A percentile compares a stretch with the other conserved stretches of the same genome.
phyloP scores from a whole-genome alignment of 2,329 filamentous ascomycete species.

The Aspergillus pseudoviridinutans region DNA sequence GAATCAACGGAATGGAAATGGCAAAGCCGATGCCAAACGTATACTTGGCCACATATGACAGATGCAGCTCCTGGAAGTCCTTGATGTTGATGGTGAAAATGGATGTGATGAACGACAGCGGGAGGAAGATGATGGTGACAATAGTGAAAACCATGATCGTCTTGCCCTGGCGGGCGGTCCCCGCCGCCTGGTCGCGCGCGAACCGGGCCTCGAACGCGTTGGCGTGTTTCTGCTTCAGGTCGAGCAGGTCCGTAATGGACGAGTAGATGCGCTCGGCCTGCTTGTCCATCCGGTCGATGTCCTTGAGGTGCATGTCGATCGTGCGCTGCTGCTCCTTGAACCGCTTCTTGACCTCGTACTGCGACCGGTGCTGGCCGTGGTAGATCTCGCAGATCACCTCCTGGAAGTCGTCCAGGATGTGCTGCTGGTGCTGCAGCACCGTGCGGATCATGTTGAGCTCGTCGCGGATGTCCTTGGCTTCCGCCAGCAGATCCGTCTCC shows the following conservation, averaged over 20 bases:
- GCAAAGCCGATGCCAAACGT: conserved; percentile 54
- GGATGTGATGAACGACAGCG: conserved; percentile 52
- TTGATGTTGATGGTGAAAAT: conserved; percentile 54
- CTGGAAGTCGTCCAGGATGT: conserved; percentile 33
- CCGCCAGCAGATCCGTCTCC: conserved; percentile 58
- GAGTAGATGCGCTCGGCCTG: conserved; percentile 59
- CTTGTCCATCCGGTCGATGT: conserved; percentile 61
- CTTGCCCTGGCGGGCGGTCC: conserved; percentile 55
- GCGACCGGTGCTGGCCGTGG: conserved; percentile 30
- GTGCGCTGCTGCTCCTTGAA: conserved; percentile 56
- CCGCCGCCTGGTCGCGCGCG: conserved; percentile 55
- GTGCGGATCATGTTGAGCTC: conserved; percentile 60
- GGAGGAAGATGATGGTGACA: conserved; percentile 56
- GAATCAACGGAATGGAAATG: conserved; percentile 49
- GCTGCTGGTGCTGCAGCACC: conserved; percentile 36
- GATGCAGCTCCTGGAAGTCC: conserved; percentile 45
- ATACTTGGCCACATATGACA: conserved; percentile 53
- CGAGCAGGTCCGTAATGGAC: conserved; percentile 59
- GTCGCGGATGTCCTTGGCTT: conserved; percentile 65
- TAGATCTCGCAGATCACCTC: conserved; percentile 35
- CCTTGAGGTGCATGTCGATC: conserved; percentile 56
- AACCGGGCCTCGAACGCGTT: conserved; percentile 64
- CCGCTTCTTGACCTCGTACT: conserved; percentile 50
- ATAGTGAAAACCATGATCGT: conserved; percentile 59
- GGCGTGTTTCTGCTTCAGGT: conserved; percentile 66